Evolutionary conservation across 2,329 filamentous ascomycete genomes (phyloP).

Genomic region (Diplocarpon rosae): DNA sequence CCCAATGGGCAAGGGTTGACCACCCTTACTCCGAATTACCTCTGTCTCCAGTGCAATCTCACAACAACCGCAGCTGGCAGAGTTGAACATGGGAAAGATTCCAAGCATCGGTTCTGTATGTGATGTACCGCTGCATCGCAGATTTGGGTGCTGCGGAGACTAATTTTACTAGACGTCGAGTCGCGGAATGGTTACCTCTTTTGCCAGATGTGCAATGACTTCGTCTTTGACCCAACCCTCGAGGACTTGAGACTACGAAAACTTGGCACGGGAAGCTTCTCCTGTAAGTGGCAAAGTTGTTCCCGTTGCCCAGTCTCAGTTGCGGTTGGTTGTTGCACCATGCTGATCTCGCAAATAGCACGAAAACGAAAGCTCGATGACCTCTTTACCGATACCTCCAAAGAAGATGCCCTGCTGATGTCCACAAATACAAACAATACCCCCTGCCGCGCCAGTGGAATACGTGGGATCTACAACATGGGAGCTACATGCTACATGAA

Average conservation of each 20-base stretch:
- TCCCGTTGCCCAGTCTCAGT: background rate
- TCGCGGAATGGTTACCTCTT: conserved; percentile 64
- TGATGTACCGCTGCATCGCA: conserved; percentile 24
- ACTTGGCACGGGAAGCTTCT: conserved; percentile 54
- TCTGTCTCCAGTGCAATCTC: conserved; percentile 62
- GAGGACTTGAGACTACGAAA: conserved; percentile 65
- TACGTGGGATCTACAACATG: conserved; percentile 91
- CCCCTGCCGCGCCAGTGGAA: conserved; percentile 75
- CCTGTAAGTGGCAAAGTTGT: conserved; percentile 36
- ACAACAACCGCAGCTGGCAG: conserved; percentile 57
- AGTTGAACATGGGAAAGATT: conserved; percentile 55
- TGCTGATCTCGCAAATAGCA: conserved; percentile 28
- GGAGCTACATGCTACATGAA: conserved; percentile 99
- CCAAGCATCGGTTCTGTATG: conserved; percentile 64
- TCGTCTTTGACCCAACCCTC: conserved; percentile 71
- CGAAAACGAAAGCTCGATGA: conserved; percentile 72
- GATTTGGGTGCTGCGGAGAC: background rate
- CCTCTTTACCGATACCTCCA: conserved; percentile 49
- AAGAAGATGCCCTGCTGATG: conserved; percentile 68
- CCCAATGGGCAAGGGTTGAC: conserved; percentile 46
- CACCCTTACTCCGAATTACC: conserved; percentile 55
- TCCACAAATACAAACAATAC: conserved; percentile 66
- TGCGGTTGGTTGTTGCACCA: background rate
- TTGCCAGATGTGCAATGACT: conserved; percentile 73
- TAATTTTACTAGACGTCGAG: conserved; percentile 53